phyloP scores from a whole-genome alignment of 768 basidiomycete species.

The Rubroboletus pulcherrimus region DNA sequence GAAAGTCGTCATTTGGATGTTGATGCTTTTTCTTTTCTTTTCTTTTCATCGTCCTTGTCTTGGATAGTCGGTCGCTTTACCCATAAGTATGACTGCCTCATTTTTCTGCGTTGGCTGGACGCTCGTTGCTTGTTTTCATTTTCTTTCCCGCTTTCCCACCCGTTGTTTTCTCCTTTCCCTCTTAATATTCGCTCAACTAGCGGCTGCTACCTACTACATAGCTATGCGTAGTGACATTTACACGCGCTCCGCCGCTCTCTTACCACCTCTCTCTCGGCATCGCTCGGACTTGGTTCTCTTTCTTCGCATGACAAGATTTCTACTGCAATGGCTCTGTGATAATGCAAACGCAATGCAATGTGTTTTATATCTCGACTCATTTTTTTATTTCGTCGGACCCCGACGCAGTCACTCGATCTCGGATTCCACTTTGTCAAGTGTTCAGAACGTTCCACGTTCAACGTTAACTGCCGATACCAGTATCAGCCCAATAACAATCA shows the following conservation, averaged over 20 bases:
- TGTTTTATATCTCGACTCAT: not conserved
- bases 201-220: not conserved
- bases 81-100: not conserved
- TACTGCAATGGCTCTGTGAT: not conserved
- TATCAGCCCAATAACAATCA: no score
- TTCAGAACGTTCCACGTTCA: no score
- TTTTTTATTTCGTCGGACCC: no score
- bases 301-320: not conserved
- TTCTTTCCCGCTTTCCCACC: not conserved
- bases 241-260: not conserved
- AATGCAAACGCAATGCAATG: slow-evolving; percentile 4
- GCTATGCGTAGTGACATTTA: not conserved
- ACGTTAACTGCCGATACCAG: no score
- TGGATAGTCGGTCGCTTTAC: slow-evolving; percentile 4
- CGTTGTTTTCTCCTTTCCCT: not conserved
- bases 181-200: not conserved
- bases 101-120: slow-evolving; percentile 10
- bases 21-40: slow-evolving; percentile 5
- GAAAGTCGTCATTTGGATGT: slow-evolving; percentile 11
- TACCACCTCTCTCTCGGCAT: not conserved
- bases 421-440: no score
- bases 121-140: not conserved
- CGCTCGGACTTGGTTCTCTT: not conserved
- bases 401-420: no score
- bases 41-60: slow-evolving; percentile 1